Base-by-base conservation (phyloP, 371 early-diverging fungal species). In the Lichtheimia ornata region DNA sequence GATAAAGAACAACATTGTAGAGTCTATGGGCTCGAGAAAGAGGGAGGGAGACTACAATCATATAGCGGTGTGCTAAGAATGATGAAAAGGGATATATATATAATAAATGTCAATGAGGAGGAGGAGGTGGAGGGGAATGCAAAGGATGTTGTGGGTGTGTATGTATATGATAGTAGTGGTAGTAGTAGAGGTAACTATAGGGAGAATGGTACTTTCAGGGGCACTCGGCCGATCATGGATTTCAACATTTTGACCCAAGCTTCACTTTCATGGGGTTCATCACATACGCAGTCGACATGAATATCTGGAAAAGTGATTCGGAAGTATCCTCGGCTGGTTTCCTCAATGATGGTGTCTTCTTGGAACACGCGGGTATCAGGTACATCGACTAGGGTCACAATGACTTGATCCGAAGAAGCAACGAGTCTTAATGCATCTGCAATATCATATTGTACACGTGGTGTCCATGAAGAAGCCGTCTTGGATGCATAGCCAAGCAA, bases 171-270 rank as follows among this genome's bases (percentile, higher is more conserved):
- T 47, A 47, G 5, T 2, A 11, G 45, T n/a, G 2, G 22, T 22
- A 22, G 2, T 22, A 22, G 22, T 22, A 22, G 22, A 22, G 22
- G 14, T 13, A 22, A 15, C 18, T 45, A 58, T 22, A 58, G 27
- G 7, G 58, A 58, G 63, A 73, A 73, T 0, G 71, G 73, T 51
- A 73, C 45, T 20, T 59, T 61, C 41, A 77, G 45, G 24, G 78
- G 77, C 5, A 78, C 69, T 6, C 73, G 57, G 14, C 78, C 78
- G 24, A 78, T 74, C 75, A 78, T 78, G 12, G 75, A 66, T 51
- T 66, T 66, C 5, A 74, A 52, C 14, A 71, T 67, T 35, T 62
- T 69, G 27, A 74, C 71, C 75, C 75, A 78, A 30, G 67, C 73
- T 53, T 78, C 78, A 52, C 73, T 73, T 54, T 78, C 73, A 2